Evolutionary conservation across 2,329 filamentous ascomycete genomes (phyloP), one percentile per base, ranked within the genome.

Genomic region (Ampelomyces quisqualis): DNA sequence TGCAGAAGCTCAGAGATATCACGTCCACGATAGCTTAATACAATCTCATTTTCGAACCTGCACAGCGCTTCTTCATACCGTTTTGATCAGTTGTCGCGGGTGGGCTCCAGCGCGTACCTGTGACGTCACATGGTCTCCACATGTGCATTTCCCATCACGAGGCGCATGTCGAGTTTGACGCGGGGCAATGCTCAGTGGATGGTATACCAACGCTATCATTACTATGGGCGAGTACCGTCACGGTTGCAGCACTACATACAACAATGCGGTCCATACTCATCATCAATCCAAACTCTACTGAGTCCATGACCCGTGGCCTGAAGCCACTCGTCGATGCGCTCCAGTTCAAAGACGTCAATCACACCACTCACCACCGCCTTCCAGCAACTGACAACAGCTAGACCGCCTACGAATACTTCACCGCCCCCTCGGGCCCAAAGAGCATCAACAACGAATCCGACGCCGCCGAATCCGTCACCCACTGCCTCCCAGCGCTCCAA

Each of bases 401-500:
- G 70, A 75, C 72, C 36, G 54, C 53, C 31, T 75, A 86, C 52
- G 68, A 73, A 32, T 80, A 77, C 56, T 88, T 87, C 69, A 90
- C 86, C 0, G 84, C 80, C 3, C 80, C 85, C 0, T 58, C 71
- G 0, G 79, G 85, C 4, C 84, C 89, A 1, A 72, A 78, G 10
- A 90, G 86, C 67, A 95, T 96, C 70, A 84, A 95, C 69, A 78
- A 88, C 52, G 82, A 79, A 51, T 68, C 77, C 9, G 88, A 90
- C 62, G 84, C 90, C 5, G 65, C 71, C 1, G 65, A 73, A 35
- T 90, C 85, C 52, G 78, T 81, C 1, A 61, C 77, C 2, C 77
- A 80, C 41, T 86, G 88, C 35, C 70, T 84, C 11, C 70, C 74
- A 1, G 73, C 81, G 44, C 62, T 87, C 5, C 62, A 70, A 18